Evolutionary conservation across 2,329 filamentous ascomycete genomes (phyloP).

Genomic region (Fusarium mexicanum): DNA sequence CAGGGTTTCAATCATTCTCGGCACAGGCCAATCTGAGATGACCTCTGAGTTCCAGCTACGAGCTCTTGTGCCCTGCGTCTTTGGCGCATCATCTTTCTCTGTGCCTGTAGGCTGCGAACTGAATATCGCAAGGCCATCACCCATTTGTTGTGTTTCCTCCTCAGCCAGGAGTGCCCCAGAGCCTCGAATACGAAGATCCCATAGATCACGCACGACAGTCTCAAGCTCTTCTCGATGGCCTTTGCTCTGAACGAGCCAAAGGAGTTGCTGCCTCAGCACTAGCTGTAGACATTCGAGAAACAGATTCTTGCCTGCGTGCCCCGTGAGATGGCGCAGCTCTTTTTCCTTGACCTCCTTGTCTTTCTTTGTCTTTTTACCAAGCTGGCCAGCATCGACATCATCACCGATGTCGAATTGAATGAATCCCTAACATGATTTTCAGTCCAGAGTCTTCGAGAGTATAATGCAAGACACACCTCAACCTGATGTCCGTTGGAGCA

Average conservation of each 20-base stretch:
- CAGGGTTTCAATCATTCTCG: conserved; percentile 78
- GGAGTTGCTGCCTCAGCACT: conserved; percentile 82
- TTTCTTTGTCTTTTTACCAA: conserved; percentile 64
- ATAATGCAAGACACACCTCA: conserved; percentile 60
- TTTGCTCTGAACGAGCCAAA: conserved; percentile 75
- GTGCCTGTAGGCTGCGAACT: conserved; percentile 50
- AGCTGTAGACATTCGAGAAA: conserved; percentile 88
- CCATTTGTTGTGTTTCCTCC: conserved; percentile 35
- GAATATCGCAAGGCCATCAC: conserved; percentile 49
- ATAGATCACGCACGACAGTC: conserved; percentile 82
- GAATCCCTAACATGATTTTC: conserved; percentile 54
- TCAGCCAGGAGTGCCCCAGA: conserved; percentile 51
- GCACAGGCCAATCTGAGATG: conserved; percentile 63
- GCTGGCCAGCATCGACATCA: conserved; percentile 75
- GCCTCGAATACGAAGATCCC: conserved; percentile 73
- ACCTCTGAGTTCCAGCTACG: conserved; percentile 58
- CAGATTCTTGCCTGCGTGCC: conserved; percentile 76
- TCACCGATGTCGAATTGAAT: conserved; percentile 68
- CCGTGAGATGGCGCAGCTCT: conserved; percentile 66
- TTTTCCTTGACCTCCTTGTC: conserved; percentile 67
- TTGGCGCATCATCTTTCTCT: conserved; percentile 18
- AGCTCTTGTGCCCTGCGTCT: conserved; percentile 44
- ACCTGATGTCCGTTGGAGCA: conserved; percentile 84
- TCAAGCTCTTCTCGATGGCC: conserved; percentile 79
- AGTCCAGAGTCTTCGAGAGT: not conserved